Conservation (phyloP, 2,329 filamentous ascomycete species). For the Xylariaceae sp. region DNA sequence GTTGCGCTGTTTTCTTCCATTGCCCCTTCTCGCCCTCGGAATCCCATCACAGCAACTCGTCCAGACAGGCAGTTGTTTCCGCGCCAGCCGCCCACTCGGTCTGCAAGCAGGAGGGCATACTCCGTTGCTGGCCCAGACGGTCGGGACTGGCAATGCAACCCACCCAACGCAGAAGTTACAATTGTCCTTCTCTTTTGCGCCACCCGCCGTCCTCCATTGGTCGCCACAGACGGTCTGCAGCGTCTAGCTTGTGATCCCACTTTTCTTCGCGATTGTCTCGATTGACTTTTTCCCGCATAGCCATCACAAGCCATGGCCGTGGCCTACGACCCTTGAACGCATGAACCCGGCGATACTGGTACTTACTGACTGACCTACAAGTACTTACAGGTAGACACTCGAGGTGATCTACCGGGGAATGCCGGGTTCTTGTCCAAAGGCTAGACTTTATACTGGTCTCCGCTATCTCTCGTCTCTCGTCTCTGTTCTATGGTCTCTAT, state of each 20-base stretch:
- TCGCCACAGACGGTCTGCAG: neutral
- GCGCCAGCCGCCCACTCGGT: slow-evolving; percentile 15
- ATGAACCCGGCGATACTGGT: neutral
- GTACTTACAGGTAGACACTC: neutral
- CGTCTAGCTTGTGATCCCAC: slow-evolving; percentile 7
- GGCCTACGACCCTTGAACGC: neutral
- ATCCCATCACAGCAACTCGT: neutral
- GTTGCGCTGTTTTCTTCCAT: neutral
- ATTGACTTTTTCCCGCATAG: slow-evolving; percentile 7
- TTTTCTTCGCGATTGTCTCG: slow-evolving; percentile 6
- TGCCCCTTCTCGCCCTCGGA: neutral
- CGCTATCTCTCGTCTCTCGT: neutral
- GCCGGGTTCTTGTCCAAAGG: neutral
- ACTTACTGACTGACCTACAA: no score
- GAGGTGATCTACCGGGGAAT: slow-evolving; percentile 3
- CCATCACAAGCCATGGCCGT: neutral
- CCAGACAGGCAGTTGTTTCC: slow-evolving; percentile 11
- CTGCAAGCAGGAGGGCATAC: slow-evolving; percentile 3
- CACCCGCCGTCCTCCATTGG: slow-evolving; percentile 2
- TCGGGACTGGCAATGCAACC: slow-evolving; percentile 17
- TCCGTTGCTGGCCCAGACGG: slow-evolving; percentile 16
- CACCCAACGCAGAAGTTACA: slow-evolving; percentile 2
- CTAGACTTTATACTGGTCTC: neutral
- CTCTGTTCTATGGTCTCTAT: no score
- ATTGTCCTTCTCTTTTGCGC: slow-evolving; percentile 5